phyloP scores from a whole-genome alignment of 2,329 filamentous ascomycete genomes.

The Pezicula rhizophila region DNA sequence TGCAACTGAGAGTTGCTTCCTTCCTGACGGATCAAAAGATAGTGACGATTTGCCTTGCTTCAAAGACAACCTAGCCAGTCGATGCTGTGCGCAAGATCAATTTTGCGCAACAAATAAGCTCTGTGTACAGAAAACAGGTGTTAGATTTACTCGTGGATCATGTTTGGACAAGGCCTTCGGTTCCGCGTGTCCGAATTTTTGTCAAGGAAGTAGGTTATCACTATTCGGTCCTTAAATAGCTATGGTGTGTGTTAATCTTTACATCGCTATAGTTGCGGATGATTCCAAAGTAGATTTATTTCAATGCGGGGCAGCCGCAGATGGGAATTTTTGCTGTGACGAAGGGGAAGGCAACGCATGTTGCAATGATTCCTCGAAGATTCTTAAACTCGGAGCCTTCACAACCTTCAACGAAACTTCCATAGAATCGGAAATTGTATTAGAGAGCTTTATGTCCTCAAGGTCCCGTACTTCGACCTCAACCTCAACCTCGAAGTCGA shows the following conservation, averaged over 20 bases:
- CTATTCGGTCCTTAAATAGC: background rate
- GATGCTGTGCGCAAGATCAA: conserved; percentile 10
- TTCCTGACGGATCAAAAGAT: conserved; percentile 6
- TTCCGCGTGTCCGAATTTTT: conserved; percentile 11
- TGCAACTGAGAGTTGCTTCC: conserved; percentile 5
- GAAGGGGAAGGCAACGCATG: conserved; percentile 10
- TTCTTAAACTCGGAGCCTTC: conserved; percentile 7
- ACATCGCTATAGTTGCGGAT: conserved; percentile 2
- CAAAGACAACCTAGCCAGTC: conserved; percentile 5
- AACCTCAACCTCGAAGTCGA: background rate
- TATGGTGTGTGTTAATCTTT: background rate
- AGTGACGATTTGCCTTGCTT: conserved; percentile 11
- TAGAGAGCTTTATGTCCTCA: background rate
- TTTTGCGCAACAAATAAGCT: conserved; percentile 13
- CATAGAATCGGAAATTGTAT: background rate
- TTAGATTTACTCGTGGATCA: conserved; percentile 7
- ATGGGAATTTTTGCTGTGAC: conserved; percentile 13
- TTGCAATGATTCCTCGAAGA: conserved; percentile 6
- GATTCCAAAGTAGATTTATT: conserved; percentile 6
- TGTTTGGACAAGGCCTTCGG: conserved; percentile 9
- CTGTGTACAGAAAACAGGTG: conserved; percentile 9
- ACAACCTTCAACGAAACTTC: conserved; percentile 4
- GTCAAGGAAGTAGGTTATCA: conserved; percentile 8
- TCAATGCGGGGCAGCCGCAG: conserved; percentile 7
- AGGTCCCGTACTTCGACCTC: background rate